Evolutionary conservation across 371 early-diverging fungal species (phyloP).

Genomic region (Mucor racemosus): DNA sequence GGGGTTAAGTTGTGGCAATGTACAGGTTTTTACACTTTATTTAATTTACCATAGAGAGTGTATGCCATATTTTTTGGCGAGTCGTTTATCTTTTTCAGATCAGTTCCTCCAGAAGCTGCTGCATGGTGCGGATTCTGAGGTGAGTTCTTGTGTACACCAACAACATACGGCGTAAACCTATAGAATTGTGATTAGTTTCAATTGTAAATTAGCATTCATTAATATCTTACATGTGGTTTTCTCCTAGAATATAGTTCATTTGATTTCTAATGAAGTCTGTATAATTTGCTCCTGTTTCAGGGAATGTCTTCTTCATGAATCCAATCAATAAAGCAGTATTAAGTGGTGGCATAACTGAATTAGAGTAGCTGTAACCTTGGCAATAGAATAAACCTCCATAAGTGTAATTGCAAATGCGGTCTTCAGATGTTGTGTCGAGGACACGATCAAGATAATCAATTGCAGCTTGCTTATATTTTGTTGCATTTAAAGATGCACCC

Average conservation of each 20-base stretch:
- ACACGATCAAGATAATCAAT: conserved; percentile 30
- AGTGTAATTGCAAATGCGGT: conserved; percentile 43
- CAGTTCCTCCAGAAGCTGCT: conserved; percentile 57
- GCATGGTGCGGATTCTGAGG: conserved; percentile 57
- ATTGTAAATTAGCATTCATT: too few relatives aligned
- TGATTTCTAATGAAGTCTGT: conserved; percentile 47
- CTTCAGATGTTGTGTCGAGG: conserved; percentile 18
- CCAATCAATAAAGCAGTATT: conserved; percentile 31
- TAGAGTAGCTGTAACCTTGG: conserved; percentile 40
- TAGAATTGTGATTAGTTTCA: neutral
- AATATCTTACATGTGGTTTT: conserved; percentile 36
- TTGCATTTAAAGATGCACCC: conserved; percentile 33
- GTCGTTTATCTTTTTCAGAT: conserved; percentile 37
- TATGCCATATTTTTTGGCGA: conserved; percentile 34
- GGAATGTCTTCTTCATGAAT: conserved; percentile 17
- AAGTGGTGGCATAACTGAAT: conserved; percentile 40
- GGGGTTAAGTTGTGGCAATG: neutral
- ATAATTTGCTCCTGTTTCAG: conserved; percentile 30
- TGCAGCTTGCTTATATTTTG: conserved; percentile 27
- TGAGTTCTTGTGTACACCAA: conserved; percentile 58
- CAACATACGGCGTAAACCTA: conserved; percentile 48
- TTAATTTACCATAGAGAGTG: conserved; percentile 49
- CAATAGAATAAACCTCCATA: conserved; percentile 52
- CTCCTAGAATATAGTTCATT: conserved; percentile 53
- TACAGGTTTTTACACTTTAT: neutral